Base-by-base conservation (phyloP, 2,329 filamentous ascomycete genomes). In the Trichocomaceae sp. region DNA sequence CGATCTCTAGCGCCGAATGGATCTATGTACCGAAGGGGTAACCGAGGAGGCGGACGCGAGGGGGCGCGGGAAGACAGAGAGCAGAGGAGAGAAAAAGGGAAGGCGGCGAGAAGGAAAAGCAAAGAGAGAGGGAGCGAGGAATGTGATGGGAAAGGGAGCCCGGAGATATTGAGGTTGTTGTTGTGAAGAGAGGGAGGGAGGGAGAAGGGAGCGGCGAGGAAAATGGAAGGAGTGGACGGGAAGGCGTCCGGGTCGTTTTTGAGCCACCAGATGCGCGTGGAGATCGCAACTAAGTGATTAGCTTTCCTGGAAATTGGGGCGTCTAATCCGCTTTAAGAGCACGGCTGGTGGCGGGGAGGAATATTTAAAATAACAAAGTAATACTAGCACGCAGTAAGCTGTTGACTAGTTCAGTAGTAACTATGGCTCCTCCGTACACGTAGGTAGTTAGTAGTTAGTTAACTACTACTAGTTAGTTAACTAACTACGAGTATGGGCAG, bases 251-350 rank as follows among this genome's bases (percentile, higher is more conserved):
- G 51, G 51, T 54, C 42, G 51, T 45, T 49, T 54, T 49, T 49
- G 52, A 52, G 54, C 54, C 49, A 51, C 50, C 54, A 56, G 54
- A 52, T 49, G 41, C 44, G 35, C 35, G 29, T 26, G 33, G 54
- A 52, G 54, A 56, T 56, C 54, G 54, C 52, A 56, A 45, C 31
- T 51, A 17, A 13, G 19, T 42, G 17, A 41, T 17, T 41, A 41
- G 39, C 17, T 42, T 42, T 42, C 39, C 39, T 42, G 39, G 19
- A 19, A 42, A 19, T 17, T 42, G 39, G 39, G 19, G 39, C 39
- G 39, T 42, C 39, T 42, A 42, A 22, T 1, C 39, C 22, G 39
- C 22, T 42, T 42, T 42, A 10, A 22, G 39, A 20, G 4, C 8
- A 42, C 9, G 17, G 19, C 39, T 15, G 17, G 39, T 42, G 39